Evolutionary conservation across 306 rosid species (phyloP), one percentile per base, ranked within the genome.

Genomic region (Begonia peltatifolia): DNA sequence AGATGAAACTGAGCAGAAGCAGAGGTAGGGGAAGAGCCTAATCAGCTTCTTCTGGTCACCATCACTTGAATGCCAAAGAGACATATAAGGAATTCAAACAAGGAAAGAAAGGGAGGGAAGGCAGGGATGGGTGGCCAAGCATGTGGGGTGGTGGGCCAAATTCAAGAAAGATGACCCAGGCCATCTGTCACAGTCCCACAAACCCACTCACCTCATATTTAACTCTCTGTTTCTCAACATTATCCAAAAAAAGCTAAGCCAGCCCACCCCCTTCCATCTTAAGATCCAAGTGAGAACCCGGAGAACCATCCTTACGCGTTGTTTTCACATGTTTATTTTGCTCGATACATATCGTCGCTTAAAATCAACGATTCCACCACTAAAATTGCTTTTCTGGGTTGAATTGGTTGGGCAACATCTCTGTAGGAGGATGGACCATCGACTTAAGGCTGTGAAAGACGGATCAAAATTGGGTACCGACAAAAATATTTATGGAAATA

Each of bases 141-240:
- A 78, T 87, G 89, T 80, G 84, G 57, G 79, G 64, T 68, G 69
- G 90, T 78, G 77, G 94, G 95, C 80, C 14, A 75, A 44, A 10
- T 10, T 44, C 38, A 30, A 30, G 14, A 44, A 44, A 77, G 79
- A 73, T 74, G 82, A 79, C 87, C 81, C 66, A n/a, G n/a, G n/a
- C n/a, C n/a, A 77, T 76, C 83, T 74, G 78, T 78, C 74, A 15
- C 30, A 48, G 62, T 42, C 75, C 70, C 63, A 42, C 49, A 57
- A 51, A 42, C 46, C 74, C 76, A 20, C 23, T 0, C 9, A 30
- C 14, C 69, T 81, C 64, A 64, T 68, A 73, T 74, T 78, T 66
- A 69, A 74, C 62, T 47, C 55, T 67, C 42, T 64, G n/a, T 65
- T 72, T 74, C 60, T 65, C 69, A 62, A 70, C 55, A 75, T 78